Conservation (phyloP, 2,329 filamentous ascomycete species). For the Raffaelea ambrosiae region DNA sequence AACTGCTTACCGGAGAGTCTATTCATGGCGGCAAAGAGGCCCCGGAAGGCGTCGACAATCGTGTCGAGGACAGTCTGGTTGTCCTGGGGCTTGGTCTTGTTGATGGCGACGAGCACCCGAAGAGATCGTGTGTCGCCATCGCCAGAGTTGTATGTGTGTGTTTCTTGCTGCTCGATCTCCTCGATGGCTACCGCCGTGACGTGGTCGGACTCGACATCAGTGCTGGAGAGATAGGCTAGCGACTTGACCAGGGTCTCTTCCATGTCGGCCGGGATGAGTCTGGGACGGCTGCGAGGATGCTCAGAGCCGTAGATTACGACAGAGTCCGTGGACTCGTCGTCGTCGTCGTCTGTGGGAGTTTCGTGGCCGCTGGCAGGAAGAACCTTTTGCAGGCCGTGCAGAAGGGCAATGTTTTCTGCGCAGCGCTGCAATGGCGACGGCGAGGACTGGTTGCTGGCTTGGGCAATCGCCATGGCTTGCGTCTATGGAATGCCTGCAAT, state of each 20-base stretch:
- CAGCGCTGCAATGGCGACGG: not conserved
- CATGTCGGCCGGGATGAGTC: not conserved
- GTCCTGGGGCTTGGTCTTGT: not conserved
- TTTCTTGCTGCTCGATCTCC: not conserved
- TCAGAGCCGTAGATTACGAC: not conserved
- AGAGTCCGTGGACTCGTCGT: not conserved
- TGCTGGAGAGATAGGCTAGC: slow-evolving; percentile 3
- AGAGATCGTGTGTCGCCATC: not conserved
- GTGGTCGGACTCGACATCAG: slow-evolving; percentile 2
- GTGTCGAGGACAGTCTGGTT: not conserved
- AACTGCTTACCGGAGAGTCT: not conserved
- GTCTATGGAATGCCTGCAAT: not conserved
- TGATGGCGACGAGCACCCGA: slow-evolving; percentile 5
- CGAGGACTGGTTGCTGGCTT: not conserved
- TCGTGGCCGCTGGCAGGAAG: not conserved
- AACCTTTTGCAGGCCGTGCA: not conserved
- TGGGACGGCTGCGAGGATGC: not conserved
- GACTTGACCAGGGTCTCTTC: not conserved
- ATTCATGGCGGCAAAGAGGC: not conserved
- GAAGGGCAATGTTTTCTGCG: slow-evolving; percentile 3
- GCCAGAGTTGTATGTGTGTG: not conserved
- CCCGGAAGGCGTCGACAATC: not conserved
- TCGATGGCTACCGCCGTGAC: slow-evolving; percentile 4
- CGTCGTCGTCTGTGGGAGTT: not conserved
- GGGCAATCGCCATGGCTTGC: not conserved